phyloP scores from a whole-genome alignment of 495 filamentous ascomycete species.

The Talaromyces trachyspermus region DNA sequence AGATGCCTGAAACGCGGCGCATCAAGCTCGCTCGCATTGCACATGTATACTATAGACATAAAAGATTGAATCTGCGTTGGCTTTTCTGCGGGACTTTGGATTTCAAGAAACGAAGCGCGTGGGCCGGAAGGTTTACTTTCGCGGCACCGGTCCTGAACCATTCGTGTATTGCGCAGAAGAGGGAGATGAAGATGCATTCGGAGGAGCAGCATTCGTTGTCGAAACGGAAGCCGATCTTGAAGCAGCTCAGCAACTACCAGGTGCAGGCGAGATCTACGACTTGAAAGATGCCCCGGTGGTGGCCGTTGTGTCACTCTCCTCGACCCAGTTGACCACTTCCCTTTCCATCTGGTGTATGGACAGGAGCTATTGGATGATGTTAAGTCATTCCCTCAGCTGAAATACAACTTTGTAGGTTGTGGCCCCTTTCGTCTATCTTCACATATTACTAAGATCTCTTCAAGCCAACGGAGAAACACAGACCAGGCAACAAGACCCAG shows the following conservation, averaged over 20 bases:
- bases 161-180: slow-evolving; percentile 41
- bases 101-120: slow-evolving; percentile 34
- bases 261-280: slow-evolving; percentile 7
- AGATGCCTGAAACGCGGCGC: no score
- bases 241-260: neutral
- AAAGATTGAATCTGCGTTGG: slow-evolving; percentile 35
- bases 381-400: neutral
- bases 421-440: neutral
- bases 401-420: slow-evolving; percentile 12
- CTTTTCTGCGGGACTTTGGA: slow-evolving; percentile 50
- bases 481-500: slow-evolving; percentile 9
- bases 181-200: slow-evolving; percentile 38
- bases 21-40: slow-evolving; percentile 44
- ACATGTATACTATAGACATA: slow-evolving; percentile 51
- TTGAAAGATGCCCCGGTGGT: slow-evolving; percentile 19
- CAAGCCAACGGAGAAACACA: slow-evolving; percentile 13
- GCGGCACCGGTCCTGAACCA: slow-evolving; percentile 50
- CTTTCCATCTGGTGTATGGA: slow-evolving; percentile 22
- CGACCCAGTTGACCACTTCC: slow-evolving; percentile 22
- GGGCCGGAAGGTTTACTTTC: slow-evolving; percentile 44
- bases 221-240: slow-evolving; percentile 47
- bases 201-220: slow-evolving; percentile 46
- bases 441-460: slow-evolving; percentile 4
- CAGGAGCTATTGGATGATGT: slow-evolving; percentile 12
- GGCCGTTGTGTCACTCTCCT: slow-evolving; percentile 18